These are phyloP conservation scores for Trichosporon asahii DNA, from an alignment of 1,284 basidiomycete species.

Conservation along the genomic window DNA sequence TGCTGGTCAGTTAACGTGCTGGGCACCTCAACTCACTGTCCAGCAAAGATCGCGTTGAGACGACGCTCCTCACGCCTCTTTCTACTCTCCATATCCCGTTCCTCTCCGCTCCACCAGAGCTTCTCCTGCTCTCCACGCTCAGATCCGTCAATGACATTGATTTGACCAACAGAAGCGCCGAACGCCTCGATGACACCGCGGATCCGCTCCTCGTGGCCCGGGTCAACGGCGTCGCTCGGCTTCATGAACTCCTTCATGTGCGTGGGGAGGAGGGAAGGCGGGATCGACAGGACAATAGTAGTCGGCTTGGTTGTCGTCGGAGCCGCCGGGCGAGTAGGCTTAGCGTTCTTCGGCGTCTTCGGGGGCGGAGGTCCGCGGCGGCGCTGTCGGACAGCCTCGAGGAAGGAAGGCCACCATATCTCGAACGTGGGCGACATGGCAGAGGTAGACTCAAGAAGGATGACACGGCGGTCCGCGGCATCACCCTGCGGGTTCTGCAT, in stretches of 20 bases:
- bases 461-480: conserved; percentile 56
- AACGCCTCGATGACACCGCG: conserved; percentile 28
- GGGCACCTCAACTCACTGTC: conserved; percentile 20
- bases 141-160: conserved; percentile 21
- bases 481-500: conserved; percentile 22
- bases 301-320: conserved; percentile 55
- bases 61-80: conserved; percentile 31
- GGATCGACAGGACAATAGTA: conserved; percentile 75
- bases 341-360: background rate
- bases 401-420: conserved; percentile 72
- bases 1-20: background rate
- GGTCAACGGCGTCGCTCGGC: conserved; percentile 38
- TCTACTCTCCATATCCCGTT: conserved; percentile 35
- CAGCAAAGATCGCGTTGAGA: conserved; percentile 27
- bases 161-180: conserved; percentile 22
- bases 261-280: conserved; percentile 64
- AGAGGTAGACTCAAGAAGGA: conserved; percentile 76
- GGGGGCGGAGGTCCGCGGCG: conserved; percentile 47
- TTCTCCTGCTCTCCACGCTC: conserved; percentile 25
- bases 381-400: conserved; percentile 68
- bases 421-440: conserved; percentile 68
- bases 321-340: background rate
- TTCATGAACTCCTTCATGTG: conserved; percentile 24
- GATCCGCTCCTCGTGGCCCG: conserved; percentile 28
- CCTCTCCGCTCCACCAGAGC: conserved; percentile 43